Conservation (phyloP, 441 rosid species). For the Erysimum pusillum region DNA sequence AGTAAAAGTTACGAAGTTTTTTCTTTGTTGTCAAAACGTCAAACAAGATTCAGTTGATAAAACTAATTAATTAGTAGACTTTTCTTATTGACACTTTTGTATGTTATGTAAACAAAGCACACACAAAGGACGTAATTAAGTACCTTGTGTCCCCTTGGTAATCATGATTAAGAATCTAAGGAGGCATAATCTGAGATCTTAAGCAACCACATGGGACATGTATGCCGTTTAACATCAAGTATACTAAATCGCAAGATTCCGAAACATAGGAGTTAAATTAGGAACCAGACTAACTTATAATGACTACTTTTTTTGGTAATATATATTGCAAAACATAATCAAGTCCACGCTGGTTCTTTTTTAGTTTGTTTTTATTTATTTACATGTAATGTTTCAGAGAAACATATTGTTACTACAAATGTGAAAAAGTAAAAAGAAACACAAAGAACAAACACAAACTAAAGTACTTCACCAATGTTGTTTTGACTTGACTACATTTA, state of each 20-base stretch:
- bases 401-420: too few species aligned
- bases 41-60: conserved; percentile 7
- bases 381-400: too few species aligned
- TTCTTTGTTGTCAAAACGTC: not conserved
- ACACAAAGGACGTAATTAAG: conserved; percentile 38
- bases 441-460: too few species aligned
- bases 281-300: conserved; percentile 37
- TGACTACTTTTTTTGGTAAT: conserved; percentile 30
- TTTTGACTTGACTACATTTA: too few species aligned
- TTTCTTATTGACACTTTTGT: conserved; percentile 15
- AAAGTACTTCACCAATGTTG: too few species aligned
- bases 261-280: conserved; percentile 45
- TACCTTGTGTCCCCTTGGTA: conserved; percentile 39
- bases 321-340: not conserved
- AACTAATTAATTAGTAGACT: not conserved
- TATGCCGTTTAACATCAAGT: conserved; percentile 42
- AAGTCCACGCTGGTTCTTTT: conserved; percentile 19
- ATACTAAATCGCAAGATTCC: conserved; percentile 39
- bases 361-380: not conserved
- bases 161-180: conserved; percentile 46
- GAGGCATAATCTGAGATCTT: conserved; percentile 43
- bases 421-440: too few species aligned
- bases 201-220: conserved; percentile 47
- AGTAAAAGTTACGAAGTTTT: too few species aligned
- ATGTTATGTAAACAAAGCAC: conserved; percentile 22